Conservation (phyloP, 1,284 basidiomycete species). For the Microbotryum silenes-acaulis region DNA sequence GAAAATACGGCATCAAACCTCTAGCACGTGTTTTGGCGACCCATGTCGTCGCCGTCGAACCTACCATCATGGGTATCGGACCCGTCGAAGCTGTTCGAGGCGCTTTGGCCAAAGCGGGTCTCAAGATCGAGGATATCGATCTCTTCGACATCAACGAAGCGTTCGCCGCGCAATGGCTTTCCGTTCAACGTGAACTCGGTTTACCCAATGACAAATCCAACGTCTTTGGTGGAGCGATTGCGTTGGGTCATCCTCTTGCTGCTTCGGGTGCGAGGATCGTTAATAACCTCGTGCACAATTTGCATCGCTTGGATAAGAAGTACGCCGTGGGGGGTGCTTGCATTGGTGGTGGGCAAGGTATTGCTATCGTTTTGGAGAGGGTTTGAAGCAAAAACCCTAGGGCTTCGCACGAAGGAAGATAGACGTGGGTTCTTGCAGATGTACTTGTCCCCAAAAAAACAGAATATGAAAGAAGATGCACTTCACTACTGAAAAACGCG, state of each 20-base stretch:
- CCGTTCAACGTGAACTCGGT: conserved; percentile 79
- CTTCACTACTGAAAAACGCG: too few relatives aligned
- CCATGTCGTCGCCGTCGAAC: conserved; percentile 50
- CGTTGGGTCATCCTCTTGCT: conserved; percentile 50
- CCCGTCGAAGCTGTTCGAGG: conserved; percentile 46
- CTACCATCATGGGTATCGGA: conserved; percentile 52
- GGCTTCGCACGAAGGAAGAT: too few relatives aligned
- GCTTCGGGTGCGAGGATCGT: conserved; percentile 49
- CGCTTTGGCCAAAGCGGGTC: conserved; percentile 41
- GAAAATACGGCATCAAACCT: conserved; percentile 79
- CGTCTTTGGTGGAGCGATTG: conserved; percentile 47
- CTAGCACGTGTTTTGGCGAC: conserved; percentile 75
- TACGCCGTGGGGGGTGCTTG: conserved; percentile 52
- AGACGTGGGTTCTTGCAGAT: too few relatives aligned
- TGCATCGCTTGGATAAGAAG: conserved; percentile 48
- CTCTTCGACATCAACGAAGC: conserved; percentile 59
- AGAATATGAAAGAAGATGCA: too few relatives aligned
- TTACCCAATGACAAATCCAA: conserved; percentile 54
- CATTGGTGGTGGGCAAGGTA: conserved; percentile 48
- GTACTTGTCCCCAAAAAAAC: too few relatives aligned
- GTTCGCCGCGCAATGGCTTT: conserved; percentile 87
- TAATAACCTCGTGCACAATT: conserved; percentile 49
- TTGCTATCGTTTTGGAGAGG: conserved; percentile 43
- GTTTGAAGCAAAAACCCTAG: not conserved
- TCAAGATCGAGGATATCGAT: conserved; percentile 45